These are phyloP conservation scores for Datisca glomerata DNA, from an alignment of 306 rosid genomes.

Conservation along the genomic window DNA sequence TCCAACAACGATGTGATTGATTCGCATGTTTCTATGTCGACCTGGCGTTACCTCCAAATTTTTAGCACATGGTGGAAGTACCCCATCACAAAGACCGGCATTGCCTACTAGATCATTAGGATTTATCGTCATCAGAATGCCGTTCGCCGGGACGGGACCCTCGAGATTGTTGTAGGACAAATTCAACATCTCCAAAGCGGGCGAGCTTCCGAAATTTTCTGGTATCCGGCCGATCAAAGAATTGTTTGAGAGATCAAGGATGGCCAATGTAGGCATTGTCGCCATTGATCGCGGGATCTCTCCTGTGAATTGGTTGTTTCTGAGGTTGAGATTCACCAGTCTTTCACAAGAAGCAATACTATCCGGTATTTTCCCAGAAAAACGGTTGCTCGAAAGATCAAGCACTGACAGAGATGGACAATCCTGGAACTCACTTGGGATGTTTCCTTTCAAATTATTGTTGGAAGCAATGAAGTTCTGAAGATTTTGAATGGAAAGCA, in stretches of 20 bases:
- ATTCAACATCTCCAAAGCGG: conserved; percentile 68
- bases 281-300: conserved; percentile 55
- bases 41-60: conserved; percentile 12
- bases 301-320: conserved; percentile 50
- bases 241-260: conserved; percentile 77
- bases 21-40: conserved; percentile 21
- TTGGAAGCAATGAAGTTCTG: conserved; percentile 72
- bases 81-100: conserved; percentile 65
- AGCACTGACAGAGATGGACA: conserved; percentile 66
- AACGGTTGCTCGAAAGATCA: conserved; percentile 49
- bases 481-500: conserved; percentile 56
- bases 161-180: conserved; percentile 74
- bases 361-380: conserved; percentile 59
- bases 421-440: conserved; percentile 62
- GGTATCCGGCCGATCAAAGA: conserved; percentile 56
- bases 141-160: conserved; percentile 75
- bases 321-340: conserved; percentile 55
- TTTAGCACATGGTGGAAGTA: conserved; percentile 65
- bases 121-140: conserved; percentile 45
- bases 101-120: conserved; percentile 62
- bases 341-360: conserved; percentile 71
- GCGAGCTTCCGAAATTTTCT: conserved; percentile 57
- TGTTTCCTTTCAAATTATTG: conserved; percentile 45
- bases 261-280: conserved; percentile 60
- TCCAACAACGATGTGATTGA: conserved; percentile 34